These are phyloP conservation scores for Letharia columbiana DNA, from an alignment of 495 filamentous ascomycete genomes.

Conservation along the genomic window DNA sequence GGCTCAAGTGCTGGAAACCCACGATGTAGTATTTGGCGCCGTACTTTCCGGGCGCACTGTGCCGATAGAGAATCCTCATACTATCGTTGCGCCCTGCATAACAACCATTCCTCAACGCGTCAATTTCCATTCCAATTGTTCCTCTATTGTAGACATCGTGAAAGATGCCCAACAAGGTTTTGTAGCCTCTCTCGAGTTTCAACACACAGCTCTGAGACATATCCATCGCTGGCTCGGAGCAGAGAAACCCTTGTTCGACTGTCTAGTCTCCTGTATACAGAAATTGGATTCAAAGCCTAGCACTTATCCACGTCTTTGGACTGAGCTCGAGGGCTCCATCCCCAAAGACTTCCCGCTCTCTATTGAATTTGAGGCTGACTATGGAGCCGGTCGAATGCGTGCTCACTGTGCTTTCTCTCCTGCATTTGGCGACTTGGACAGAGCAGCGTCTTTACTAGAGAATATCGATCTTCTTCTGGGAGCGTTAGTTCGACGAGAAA, in stretches of 20 bases:
- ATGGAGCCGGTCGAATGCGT: constrained; percentile 18
- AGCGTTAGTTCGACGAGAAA: constrained; percentile 27
- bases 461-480: constrained; percentile 30
- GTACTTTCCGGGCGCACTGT: constrained; percentile 40
- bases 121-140: constrained; percentile 3
- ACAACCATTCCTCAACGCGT: constrained; percentile 75
- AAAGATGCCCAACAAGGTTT: constrained; percentile 34
- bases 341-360: constrained; percentile 32
- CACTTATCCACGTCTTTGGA: constrained; percentile 25
- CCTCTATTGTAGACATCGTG: constrained; percentile 28
- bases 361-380: constrained; percentile 31
- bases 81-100: constrained; percentile 76
- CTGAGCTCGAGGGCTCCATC: constrained; percentile 31
- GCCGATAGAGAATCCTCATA: constrained; percentile 50
- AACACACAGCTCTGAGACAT: constrained; percentile 38
- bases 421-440: constrained; percentile 23
- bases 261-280: constrained; percentile 34
- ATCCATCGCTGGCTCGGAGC: constrained; percentile 40
- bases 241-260: constrained; percentile 37
- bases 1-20: constrained; percentile 31
- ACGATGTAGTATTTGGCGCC: constrained; percentile 38
- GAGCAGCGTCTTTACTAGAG: constrained; percentile 28
- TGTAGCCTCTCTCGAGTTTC: constrained; percentile 37
- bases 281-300: constrained; percentile 8
- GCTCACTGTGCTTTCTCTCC: constrained; percentile 26